Evolutionary conservation across 257 asterid genomes (phyloP).

Genomic region (Vinca minor): DNA sequence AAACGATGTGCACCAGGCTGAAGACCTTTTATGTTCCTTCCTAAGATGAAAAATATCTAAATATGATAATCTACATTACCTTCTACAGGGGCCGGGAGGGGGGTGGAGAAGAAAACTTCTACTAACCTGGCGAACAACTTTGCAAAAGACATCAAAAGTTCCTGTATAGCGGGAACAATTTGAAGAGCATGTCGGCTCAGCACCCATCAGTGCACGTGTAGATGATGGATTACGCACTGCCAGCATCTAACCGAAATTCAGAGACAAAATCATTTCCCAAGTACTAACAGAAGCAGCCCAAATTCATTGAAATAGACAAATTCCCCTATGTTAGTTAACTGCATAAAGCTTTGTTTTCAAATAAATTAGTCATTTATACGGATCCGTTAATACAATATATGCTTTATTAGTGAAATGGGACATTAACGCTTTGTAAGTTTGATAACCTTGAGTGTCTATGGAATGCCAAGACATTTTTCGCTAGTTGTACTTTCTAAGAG

Average conservation of each 20-base stretch:
- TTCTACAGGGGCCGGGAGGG: too few relatives aligned
- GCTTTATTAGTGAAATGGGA: not conserved
- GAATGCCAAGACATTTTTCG: not conserved
- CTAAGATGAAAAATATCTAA: not conserved
- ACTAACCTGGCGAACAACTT: slow-evolving; percentile 69
- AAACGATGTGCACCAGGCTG: not conserved
- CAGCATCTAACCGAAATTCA: slow-evolving; percentile 39
- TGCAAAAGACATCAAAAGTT: slow-evolving; percentile 64
- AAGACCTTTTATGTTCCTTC: not conserved
- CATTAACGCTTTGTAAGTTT: not conserved
- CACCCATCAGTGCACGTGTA: slow-evolving; percentile 25
- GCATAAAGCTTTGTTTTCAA: not conserved
- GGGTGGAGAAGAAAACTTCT: slow-evolving; percentile 12
- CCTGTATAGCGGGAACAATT: slow-evolving; percentile 61
- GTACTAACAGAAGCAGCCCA: not conserved
- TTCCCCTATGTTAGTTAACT: not conserved
- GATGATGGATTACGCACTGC: slow-evolving; percentile 32
- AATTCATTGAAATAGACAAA: not conserved
- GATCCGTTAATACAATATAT: not conserved
- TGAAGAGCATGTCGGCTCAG: slow-evolving; percentile 38
- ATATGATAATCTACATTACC: not conserved
- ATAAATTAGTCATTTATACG: not conserved
- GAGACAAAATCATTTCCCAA: slow-evolving; percentile 8
- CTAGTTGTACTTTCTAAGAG: not conserved
- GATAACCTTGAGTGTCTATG: not conserved